Percentiles rank a stretch among this genome's conserved stretches.
These are phyloP conservation scores for Phialophora chinensis DNA, from an alignment of 2,329 filamentous ascomycete species.

Conservation along the genomic window DNA sequence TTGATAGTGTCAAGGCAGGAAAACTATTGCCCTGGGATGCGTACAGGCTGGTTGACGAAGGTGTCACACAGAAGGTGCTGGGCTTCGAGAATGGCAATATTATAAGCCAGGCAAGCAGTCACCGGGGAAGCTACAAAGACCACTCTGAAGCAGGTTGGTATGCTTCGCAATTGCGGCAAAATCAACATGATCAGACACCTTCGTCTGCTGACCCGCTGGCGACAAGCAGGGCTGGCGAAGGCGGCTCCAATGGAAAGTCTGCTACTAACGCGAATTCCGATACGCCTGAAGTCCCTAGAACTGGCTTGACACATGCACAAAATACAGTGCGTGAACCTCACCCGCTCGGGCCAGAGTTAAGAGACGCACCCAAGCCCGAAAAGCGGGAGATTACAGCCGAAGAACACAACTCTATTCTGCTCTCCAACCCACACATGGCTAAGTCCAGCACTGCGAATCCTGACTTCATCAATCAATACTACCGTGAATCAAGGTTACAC, in stretches of 20 bases:
- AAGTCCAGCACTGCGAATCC: slow-evolving; percentile 93
- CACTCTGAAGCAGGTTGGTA: slow-evolving; percentile 87
- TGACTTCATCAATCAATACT: slow-evolving; percentile 91
- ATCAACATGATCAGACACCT: background rate
- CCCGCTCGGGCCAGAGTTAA: background rate
- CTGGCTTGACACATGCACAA: background rate
- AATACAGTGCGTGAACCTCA: background rate
- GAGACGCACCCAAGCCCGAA: slow-evolving; percentile 12
- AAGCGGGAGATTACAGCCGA: slow-evolving; percentile 74
- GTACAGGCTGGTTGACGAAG: slow-evolving; percentile 85
- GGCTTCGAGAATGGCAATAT: slow-evolving; percentile 68
- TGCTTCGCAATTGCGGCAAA: slow-evolving; percentile 65
- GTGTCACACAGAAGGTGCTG: slow-evolving; percentile 79
- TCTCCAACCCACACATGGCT: slow-evolving; percentile 82
- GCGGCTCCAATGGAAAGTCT: background rate
- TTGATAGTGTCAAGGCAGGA: slow-evolving; percentile 83
- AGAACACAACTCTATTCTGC: slow-evolving; percentile 84
- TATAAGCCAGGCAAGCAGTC: slow-evolving; percentile 68
- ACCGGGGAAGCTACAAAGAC: slow-evolving; percentile 72
- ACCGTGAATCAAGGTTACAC: slow-evolving; percentile 91
- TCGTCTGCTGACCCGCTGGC: background rate
- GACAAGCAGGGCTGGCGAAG: background rate
- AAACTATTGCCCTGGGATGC: slow-evolving; percentile 82
- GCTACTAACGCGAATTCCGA: background rate
- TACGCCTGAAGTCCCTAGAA: background rate